These are phyloP conservation scores for Termitomyces sp. DNA, from an alignment of 768 basidiomycete genomes.

Conservation along the genomic window DNA sequence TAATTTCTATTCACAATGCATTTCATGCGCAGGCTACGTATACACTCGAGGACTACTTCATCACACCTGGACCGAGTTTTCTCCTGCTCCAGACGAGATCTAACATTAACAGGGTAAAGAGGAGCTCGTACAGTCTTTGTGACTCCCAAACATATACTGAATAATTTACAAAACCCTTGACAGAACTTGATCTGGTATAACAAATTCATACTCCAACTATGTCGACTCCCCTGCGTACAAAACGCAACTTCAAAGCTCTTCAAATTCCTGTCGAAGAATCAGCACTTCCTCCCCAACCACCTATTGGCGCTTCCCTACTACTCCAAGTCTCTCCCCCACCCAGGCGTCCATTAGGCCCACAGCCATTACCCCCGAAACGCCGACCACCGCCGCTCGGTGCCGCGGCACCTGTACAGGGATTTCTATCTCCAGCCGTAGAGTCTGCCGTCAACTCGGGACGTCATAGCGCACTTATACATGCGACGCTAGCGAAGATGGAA, in stretches of 20 bases:
- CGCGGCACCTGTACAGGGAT: constrained; percentile 29
- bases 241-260: constrained; percentile 87
- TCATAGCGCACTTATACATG: constrained; percentile 67
- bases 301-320: constrained; percentile 12
- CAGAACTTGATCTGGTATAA: neutral
- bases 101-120: neutral
- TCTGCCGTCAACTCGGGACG: constrained; percentile 30
- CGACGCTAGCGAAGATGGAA: constrained; percentile 80
- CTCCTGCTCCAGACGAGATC: no score
- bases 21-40: neutral
- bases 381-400: constrained; percentile 63
- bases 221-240: constrained; percentile 65
- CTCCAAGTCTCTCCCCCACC: constrained; percentile 36
- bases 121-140: neutral
- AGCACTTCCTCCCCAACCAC: constrained; percentile 6
- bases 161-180: neutral
- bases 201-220: neutral
- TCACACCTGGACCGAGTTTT: no score
- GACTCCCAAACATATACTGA: neutral
- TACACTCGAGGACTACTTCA: no score
- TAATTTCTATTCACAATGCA: neutral
- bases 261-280: constrained; percentile 59
- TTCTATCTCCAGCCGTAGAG: constrained; percentile 11
- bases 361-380: constrained; percentile 35
- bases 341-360: constrained; percentile 15